Conservation (phyloP, 257 asterid genomes). For the Scutellaria galericulata region DNA sequence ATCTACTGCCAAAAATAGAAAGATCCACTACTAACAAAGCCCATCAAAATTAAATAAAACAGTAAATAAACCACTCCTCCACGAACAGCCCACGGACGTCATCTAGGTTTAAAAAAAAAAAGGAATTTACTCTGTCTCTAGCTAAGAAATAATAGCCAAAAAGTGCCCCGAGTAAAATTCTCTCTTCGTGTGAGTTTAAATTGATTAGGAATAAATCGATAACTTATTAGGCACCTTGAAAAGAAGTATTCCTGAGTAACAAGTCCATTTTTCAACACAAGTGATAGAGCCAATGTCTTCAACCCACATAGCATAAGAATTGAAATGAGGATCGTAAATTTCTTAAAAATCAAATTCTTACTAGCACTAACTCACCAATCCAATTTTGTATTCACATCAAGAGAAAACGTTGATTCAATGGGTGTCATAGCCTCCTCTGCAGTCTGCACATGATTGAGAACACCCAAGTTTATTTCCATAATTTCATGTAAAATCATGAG, state of each 20-base stretch:
- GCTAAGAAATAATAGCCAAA: neutral
- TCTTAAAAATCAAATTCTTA: slow-evolving; percentile 9
- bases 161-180: neutral
- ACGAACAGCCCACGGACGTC: too few relatives aligned
- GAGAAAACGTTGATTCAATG: slow-evolving; percentile 94
- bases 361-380: slow-evolving; percentile 73
- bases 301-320: neutral
- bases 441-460: slow-evolving; percentile 59
- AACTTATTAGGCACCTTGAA: neutral
- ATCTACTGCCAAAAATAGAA: too few relatives aligned
- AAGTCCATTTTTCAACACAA: neutral
- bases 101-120: neutral
- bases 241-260: neutral
- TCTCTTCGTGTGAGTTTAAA: neutral
- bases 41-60: too few relatives aligned
- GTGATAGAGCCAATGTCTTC: neutral
- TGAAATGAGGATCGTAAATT: slow-evolving; percentile 2
- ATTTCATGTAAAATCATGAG: neutral
- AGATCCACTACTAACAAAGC: too few relatives aligned
- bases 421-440: slow-evolving; percentile 99
- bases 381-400: slow-evolving; percentile 86
- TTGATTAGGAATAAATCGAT: neutral
- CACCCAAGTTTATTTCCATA: slow-evolving; percentile 16
- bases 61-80: too few relatives aligned
- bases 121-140: neutral